A percentile compares a stretch with the other conserved stretches of the same genome.
Conservation (phyloP, 192 early-diverging fungal genomes). For the Coemansia sp. region DNA sequence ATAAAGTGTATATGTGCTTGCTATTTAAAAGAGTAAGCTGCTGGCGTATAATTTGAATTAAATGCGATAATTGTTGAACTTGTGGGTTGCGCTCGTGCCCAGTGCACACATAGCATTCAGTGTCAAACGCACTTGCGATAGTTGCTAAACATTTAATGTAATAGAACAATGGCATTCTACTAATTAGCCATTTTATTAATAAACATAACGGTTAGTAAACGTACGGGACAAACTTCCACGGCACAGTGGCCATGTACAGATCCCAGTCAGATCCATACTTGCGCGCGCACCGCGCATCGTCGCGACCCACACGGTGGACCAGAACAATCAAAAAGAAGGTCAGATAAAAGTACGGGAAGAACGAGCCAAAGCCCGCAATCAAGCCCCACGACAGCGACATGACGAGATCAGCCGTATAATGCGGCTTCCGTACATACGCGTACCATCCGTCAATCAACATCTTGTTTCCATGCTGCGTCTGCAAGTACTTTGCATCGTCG, state of each 20-base stretch:
- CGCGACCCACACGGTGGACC: conserved; percentile 83
- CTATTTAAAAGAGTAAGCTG: no score
- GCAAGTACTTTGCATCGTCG: conserved; percentile 81
- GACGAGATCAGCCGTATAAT: conserved; percentile 93
- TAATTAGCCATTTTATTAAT: neutral
- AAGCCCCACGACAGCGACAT: conserved; percentile 92
- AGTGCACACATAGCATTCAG: no score
- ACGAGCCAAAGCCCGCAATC: conserved; percentile 75
- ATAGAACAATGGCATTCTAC: neutral
- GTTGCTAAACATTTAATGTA: neutral
- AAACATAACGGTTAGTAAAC: conserved; percentile 54
- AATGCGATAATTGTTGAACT: no score
- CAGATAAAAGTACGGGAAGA: conserved; percentile 92
- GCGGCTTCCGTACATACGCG: conserved; percentile 88
- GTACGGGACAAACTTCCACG: conserved; percentile 83
- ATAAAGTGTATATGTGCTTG: neutral
- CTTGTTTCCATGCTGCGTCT: conserved; percentile 78
- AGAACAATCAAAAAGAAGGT: conserved; percentile 91
- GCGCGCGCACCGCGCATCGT: conserved; percentile 81
- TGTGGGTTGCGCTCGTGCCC: no score
- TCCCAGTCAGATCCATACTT: conserved; percentile 98
- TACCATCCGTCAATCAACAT: conserved; percentile 91
- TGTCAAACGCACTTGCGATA: no score
- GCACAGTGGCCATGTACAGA: conserved; percentile 77
- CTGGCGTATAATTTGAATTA: no score